Percentiles rank a stretch among this genome's conserved stretches.
Conservation (phyloP, 441 rosid species). For the Hura crepitans region DNA sequence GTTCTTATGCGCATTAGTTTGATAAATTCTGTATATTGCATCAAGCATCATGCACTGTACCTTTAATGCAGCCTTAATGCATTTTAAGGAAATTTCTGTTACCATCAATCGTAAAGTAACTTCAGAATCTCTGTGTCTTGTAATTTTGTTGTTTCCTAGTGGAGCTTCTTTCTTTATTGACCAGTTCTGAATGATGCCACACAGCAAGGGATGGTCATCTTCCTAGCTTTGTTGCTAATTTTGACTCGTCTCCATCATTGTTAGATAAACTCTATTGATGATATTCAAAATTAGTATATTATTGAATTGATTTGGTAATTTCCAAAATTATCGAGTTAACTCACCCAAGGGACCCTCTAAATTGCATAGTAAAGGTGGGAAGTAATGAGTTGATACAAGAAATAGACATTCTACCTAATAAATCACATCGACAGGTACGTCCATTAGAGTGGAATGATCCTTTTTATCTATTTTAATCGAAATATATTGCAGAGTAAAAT, state of each 20-base stretch:
- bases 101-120: slow-evolving; percentile 9
- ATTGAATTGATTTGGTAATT: background rate
- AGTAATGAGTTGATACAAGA: background rate
- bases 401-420: background rate
- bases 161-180: slow-evolving; percentile 1
- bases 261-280: background rate
- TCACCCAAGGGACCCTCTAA: background rate
- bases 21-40: slow-evolving; percentile 34
- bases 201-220: background rate
- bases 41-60: slow-evolving; percentile 20
- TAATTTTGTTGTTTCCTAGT: no score
- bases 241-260: background rate
- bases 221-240: background rate
- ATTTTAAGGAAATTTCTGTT: slow-evolving; percentile 23
- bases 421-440: background rate
- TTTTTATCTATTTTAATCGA: no score
- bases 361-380: background rate
- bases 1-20: slow-evolving; percentile 29
- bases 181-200: background rate
- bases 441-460: background rate
- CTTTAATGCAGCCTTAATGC: slow-evolving; percentile 22
- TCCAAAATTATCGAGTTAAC: background rate
- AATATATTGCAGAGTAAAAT: no score
- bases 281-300: background rate
- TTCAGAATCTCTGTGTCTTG: slow-evolving; percentile 13